phyloP scores from a whole-genome alignment of 2,329 filamentous ascomycete genomes.

The Cordyceps fumosorosea region DNA sequence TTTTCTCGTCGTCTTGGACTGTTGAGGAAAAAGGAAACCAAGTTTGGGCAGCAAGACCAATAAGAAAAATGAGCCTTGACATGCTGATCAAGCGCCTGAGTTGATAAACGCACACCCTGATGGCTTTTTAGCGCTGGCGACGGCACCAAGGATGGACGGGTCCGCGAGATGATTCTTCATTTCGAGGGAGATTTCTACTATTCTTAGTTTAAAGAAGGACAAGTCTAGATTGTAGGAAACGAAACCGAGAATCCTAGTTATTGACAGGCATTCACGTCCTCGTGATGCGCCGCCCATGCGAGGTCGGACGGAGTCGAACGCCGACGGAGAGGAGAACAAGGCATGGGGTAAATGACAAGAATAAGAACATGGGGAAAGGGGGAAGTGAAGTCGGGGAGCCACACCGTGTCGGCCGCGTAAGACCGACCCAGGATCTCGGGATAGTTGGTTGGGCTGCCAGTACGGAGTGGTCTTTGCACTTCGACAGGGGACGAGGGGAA shows the following conservation, averaged over 20 bases:
- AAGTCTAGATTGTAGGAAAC: background rate
- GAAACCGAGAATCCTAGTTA: background rate
- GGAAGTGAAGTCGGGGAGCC: background rate
- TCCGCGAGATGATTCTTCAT: conserved; percentile 5
- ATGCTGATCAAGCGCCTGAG: background rate
- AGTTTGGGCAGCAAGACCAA: background rate
- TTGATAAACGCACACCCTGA: background rate
- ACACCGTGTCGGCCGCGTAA: background rate
- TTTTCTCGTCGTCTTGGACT: background rate
- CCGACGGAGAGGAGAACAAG: background rate
- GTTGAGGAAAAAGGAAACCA: background rate
- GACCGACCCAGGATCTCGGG: background rate
- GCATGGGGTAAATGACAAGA: background rate
- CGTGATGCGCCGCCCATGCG: conserved; percentile 1
- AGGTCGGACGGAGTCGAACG: background rate
- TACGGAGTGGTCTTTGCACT: background rate
- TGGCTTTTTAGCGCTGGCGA: background rate
- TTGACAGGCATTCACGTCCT: background rate
- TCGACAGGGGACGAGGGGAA: background rate
- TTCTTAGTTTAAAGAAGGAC: background rate
- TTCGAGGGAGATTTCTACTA: background rate
- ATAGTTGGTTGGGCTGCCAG: background rate
- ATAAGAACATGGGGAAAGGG: background rate
- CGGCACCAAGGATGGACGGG: background rate
- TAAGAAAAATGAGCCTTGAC: background rate